phyloP scores from a whole-genome alignment of 352 stramenopile genomes.

The Phytophthora kernoviae region DNA sequence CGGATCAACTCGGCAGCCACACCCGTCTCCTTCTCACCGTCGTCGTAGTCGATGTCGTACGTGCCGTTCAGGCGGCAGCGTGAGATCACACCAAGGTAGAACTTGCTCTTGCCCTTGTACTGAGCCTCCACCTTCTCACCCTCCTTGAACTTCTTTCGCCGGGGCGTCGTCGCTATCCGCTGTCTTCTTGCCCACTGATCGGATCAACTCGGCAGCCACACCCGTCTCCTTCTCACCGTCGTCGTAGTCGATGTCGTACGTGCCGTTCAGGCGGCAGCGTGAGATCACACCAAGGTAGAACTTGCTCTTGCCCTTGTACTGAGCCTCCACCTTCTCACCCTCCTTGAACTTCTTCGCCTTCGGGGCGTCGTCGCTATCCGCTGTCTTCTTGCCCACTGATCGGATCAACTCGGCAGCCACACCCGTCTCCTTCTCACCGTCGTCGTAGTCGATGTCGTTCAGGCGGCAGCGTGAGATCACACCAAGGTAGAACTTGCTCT shows the following conservation, averaged over 20 bases:
- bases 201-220: constrained; percentile 10
- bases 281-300: constrained; percentile 10
- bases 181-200: constrained; percentile 1
- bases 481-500: constrained; percentile 10
- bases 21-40: constrained; percentile 11
- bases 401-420: constrained; percentile 9
- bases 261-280: constrained; percentile 8
- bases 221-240: constrained; percentile 11
- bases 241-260: constrained; percentile 12
- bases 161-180: constrained; percentile 5
- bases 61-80: constrained; percentile 9
- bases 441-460: constrained; percentile 10
- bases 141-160: constrained; percentile 9
- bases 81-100: constrained; percentile 8
- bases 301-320: constrained; percentile 12
- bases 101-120: constrained; percentile 13
- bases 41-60: constrained; percentile 12
- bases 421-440: constrained; percentile 12
- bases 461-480: constrained; percentile 10
- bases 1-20: constrained; percentile 10
- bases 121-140: constrained; percentile 9
- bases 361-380: constrained; percentile 5
- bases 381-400: neutral
- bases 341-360: constrained; percentile 11
- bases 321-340: constrained; percentile 8